Evolutionary conservation across 2,329 filamentous ascomycete genomes (phyloP).

Genomic region (Cladorrhinum sp.): DNA sequence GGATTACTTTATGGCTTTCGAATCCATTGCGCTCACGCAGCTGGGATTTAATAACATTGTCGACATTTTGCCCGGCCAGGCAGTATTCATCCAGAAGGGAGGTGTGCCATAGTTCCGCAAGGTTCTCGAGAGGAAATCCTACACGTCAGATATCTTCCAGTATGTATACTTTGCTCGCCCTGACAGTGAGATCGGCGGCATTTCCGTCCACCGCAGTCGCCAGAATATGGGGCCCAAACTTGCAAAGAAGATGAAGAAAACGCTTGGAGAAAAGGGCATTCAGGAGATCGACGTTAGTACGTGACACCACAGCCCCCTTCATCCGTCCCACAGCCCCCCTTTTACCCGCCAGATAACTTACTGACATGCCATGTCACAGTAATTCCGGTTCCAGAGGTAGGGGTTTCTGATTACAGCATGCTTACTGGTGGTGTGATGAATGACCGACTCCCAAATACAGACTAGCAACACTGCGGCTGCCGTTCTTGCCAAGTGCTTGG

Average conservation of each 20-base stretch:
- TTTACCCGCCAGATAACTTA: neutral
- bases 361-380: neutral
- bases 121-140: constrained; percentile 63
- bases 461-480: constrained; percentile 73
- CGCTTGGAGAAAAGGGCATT: constrained; percentile 66
- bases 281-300: constrained; percentile 76
- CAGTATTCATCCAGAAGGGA: constrained; percentile 81
- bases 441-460: neutral
- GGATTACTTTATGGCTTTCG: constrained; percentile 90
- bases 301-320: neutral
- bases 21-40: constrained; percentile 78
- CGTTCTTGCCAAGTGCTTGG: constrained; percentile 68
- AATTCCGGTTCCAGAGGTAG: constrained; percentile 67
- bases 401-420: neutral
- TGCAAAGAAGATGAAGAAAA: constrained; percentile 66
- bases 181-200: constrained; percentile 83
- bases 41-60: constrained; percentile 73
- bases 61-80: constrained; percentile 79
- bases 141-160: constrained; percentile 84
- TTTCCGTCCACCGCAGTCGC: constrained; percentile 78
- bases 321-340: neutral
- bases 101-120: constrained; percentile 70
- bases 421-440: neutral
- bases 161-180: constrained; percentile 84
- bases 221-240: constrained; percentile 84